Evolutionary conservation across 495 filamentous ascomycete genomes (phyloP), one percentile per base, ranked within the genome.

Genomic region (Usnea hakonensis): DNA sequence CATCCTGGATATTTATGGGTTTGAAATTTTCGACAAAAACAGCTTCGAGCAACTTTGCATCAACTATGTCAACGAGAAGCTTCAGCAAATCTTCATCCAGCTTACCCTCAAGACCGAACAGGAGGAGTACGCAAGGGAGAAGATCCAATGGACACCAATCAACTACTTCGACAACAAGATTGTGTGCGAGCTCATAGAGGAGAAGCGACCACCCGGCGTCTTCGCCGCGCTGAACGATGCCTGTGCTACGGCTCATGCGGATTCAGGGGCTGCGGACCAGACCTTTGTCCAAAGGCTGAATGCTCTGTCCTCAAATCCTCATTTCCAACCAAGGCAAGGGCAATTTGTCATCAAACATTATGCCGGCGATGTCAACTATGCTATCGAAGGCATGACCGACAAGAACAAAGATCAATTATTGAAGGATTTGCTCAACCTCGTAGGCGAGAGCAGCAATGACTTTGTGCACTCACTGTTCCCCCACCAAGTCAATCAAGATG

Each of bases 111-210:
- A 94, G 76, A 88, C 95, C 1, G 95, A 99, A 71, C 95, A 99
- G 75, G 95, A 99, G 62, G 95, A 99, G 74, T 99, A 99, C 65
- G 91, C 89, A 16, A 80, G 91, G 53, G 95, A 99, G 72, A 85
- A 97, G 77, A 99, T 99, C 72, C 84, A 91, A 70, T 99, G 95
- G 95, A 97, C 92, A 0, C 95, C 95, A 3, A 99, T 99, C 79
- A 93, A 91, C 67, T 99, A 97, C 76, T 99, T 99, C 65, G 95
- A 99, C 76, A 99, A 99, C 79, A 97, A 97, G 79, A 84, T 99
- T 54, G 95, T 99, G 48, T 99, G 95, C 73, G 94, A 97, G 61
- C 73, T 99, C 69, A 97, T 99, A 66, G 95, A 97, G 73, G 90
- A 94, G 67, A 86, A 88, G 74, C 79, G 91, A 36, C 95, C 95